A percentile compares a stretch with the other conserved stretches of the same genome.
These are phyloP conservation scores for Fusarium longipes DNA, from an alignment of 2,329 filamentous ascomycete genomes.

Conservation along the genomic window DNA sequence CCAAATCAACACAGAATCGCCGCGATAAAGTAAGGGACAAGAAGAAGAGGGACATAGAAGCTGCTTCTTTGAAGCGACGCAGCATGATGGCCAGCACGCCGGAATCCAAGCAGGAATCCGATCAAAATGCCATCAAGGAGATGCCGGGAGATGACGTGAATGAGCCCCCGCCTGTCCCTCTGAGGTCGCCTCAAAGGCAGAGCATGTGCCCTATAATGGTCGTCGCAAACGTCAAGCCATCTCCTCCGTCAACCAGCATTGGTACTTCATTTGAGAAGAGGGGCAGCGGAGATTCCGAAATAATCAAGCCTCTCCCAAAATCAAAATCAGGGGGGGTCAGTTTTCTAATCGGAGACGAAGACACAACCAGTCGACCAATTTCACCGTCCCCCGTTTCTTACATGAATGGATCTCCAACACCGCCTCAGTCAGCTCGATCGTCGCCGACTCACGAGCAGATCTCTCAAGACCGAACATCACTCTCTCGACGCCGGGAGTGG, in stretches of 20 bases:
- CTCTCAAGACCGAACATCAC: constrained; percentile 46
- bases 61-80: constrained; percentile 43
- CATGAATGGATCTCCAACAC: constrained; percentile 44
- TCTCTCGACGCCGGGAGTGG: constrained; percentile 52
- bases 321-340: constrained; percentile 4
- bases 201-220: constrained; percentile 55
- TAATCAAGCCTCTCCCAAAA: constrained; percentile 11
- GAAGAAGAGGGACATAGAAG: constrained; percentile 56
- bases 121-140: constrained; percentile 6
- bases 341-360: background rate
- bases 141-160: background rate
- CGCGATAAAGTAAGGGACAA: constrained; percentile 55
- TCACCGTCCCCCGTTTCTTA: constrained; percentile 22
- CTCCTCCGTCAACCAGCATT: constrained; percentile 16
- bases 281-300: background rate
- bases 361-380: constrained; percentile 9
- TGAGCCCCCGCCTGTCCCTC: constrained; percentile 27
- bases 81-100: constrained; percentile 17
- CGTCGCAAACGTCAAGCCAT: constrained; percentile 53
- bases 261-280: background rate
- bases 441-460: constrained; percentile 44
- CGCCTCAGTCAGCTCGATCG: constrained; percentile 47
- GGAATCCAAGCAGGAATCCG: background rate
- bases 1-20: constrained; percentile 48
- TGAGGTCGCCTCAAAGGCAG: constrained; percentile 33